These are phyloP conservation scores for Achlya hypogyna DNA, from an alignment of 352 stramenopile species.

Conservation along the genomic window DNA sequence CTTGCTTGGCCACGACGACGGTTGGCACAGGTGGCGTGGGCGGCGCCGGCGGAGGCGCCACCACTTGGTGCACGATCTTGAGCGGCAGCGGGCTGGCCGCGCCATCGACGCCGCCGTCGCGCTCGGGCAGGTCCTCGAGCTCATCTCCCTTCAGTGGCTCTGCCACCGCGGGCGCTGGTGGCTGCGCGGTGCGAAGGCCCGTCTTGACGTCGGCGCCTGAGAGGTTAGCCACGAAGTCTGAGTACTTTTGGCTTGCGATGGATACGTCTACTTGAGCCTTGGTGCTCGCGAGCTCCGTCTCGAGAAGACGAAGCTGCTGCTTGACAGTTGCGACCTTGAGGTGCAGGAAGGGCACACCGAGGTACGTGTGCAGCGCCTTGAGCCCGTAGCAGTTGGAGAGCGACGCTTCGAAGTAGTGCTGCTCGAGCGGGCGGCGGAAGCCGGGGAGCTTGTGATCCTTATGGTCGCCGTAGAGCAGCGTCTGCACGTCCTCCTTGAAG, in stretches of 20 bases:
- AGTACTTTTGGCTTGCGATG: slow-evolving; percentile 63
- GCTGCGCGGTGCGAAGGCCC: slow-evolving; percentile 27
- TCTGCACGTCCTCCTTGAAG: slow-evolving; percentile 78
- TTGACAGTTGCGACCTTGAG: slow-evolving; percentile 67
- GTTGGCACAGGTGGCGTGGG: slow-evolving; percentile 21
- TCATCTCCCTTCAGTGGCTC: slow-evolving; percentile 25
- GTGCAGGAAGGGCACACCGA: slow-evolving; percentile 75
- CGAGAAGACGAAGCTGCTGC: slow-evolving; percentile 64
- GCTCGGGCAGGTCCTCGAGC: slow-evolving; percentile 42
- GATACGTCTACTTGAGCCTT: slow-evolving; percentile 67
- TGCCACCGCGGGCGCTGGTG: neutral
- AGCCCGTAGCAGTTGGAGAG: slow-evolving; percentile 78
- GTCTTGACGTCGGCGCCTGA: slow-evolving; percentile 69
- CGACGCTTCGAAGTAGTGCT: slow-evolving; percentile 80
- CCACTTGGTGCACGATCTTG: slow-evolving; percentile 36
- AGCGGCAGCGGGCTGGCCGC: slow-evolving; percentile 26
- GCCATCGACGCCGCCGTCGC: slow-evolving; percentile 27
- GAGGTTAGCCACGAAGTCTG: slow-evolving; percentile 65
- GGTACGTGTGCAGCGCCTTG: slow-evolving; percentile 77
- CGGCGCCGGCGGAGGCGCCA: slow-evolving; percentile 8
- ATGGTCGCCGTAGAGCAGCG: slow-evolving; percentile 47
- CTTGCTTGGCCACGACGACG: neutral
- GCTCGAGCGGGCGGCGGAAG: slow-evolving; percentile 41
- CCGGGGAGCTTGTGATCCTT: slow-evolving; percentile 28
- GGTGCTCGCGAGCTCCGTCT: slow-evolving; percentile 54